Evolutionary conservation across 306 rosid species (phyloP), one percentile per base, ranked within the genome.

Genomic region (Vigna angularis): DNA sequence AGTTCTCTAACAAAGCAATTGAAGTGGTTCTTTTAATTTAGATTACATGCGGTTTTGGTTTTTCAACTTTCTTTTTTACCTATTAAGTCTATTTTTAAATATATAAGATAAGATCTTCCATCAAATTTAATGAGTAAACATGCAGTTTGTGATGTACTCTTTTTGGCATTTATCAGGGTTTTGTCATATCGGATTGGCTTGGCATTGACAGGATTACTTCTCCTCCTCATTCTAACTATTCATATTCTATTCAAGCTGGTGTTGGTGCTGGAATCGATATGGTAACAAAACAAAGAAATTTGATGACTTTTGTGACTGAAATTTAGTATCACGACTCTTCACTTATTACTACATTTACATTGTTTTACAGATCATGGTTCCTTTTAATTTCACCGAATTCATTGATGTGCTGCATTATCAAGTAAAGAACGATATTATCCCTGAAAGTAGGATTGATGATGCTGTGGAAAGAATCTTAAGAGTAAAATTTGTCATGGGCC

Each of bases 131-230:
- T 70, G 38, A 38, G 16, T 4, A 24, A 59, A 32, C 13, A 26
- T 75, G 15, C 50, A 56, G 51, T 32, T 17, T 44, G 13, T 82
- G 51, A 66, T 57, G 18, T 77, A 13, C 59, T 4, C 65, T 6
- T 62, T 53, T 51, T 28, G 75, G 51, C 9, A 36, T 38, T 14
- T 86, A 73, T 44, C 86, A 93, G 96, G 96, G 98, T 53, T 93
- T 93, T 66, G 89, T 93, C 80, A 93, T 93, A 66, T 89, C 97
- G 18, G 97, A 93, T 85, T 93, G 96, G 96, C 81, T 87, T 72
- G 97, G 97, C 52, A 88, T 93, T 63, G 98, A 93, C 79, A 71
- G 90, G 72, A 88, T 93, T 68, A 93, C 98, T 67, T 87, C 98
- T 49, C 98, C 98, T 64, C 94, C 96, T 49, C 88, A 86, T 81